Percentiles rank a stretch among this genome's conserved stretches.
phyloP scores from a whole-genome alignment of 129 eudicot species.

The Daucus carota region DH1_v3.0 NC_030382.2:34206501-34207000 shows the following conservation, averaged over 20 bases:
- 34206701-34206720: too few species aligned
- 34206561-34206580: too few species aligned
- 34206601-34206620: too few species aligned
- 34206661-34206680: too few species aligned
- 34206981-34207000: neutral
- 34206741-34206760: neutral
- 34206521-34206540: too few species aligned
- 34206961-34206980: neutral
- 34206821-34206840: slow-evolving; percentile 6
- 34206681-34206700: neutral
- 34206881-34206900: neutral
- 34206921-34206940: neutral
- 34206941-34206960: neutral
- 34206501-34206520: too few species aligned
- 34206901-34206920: slow-evolving; percentile 8
- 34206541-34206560: too few species aligned
- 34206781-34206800: neutral
- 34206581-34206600: too few species aligned
- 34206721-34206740: too few species aligned
- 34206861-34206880: neutral
- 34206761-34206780: slow-evolving; percentile 4
- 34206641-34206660: too few species aligned
- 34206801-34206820: neutral
- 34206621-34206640: too few species aligned
- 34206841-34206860: too few species aligned